These are phyloP conservation scores for Rheum nobile DNA, from an alignment of 148 eudicot species.

Conservation along the genomic window DNA sequence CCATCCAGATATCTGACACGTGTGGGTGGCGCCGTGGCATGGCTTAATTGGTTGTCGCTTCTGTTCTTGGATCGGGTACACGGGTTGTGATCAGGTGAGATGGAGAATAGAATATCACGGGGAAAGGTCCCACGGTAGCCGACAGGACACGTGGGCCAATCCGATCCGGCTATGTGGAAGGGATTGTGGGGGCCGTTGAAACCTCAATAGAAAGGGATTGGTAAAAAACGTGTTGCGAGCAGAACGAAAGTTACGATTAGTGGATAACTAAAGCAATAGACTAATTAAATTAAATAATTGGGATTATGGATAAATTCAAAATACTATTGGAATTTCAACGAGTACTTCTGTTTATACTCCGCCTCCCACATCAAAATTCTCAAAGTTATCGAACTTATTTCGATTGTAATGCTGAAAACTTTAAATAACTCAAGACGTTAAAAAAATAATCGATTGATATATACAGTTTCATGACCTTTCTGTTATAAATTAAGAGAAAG, in stretches of 20 bases:
- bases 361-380: background rate
- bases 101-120: background rate
- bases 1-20: constrained; percentile 3
- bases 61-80: constrained; percentile 4
- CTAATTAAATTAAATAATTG: background rate
- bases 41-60: background rate
- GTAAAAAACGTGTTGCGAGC: background rate
- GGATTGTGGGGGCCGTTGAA: background rate
- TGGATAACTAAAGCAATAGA: background rate
- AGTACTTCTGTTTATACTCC: background rate
- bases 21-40: background rate
- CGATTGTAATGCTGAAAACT: too few relatives aligned
- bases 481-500: too few relatives aligned
- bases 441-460: too few relatives aligned
- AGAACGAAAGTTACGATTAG: constrained; percentile 4
- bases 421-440: too few relatives aligned
- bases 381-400: too few relatives aligned
- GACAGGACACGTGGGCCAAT: constrained; percentile 7
- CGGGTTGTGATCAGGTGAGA: constrained; percentile 7
- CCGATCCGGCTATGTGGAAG: background rate
- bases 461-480: too few relatives aligned
- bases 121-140: background rate
- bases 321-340: background rate
- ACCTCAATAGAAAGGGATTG: constrained; percentile 4
- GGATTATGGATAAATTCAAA: background rate